These are phyloP conservation scores for Penicillium longicatenatum DNA, from an alignment of 495 filamentous ascomycete species.

Conservation along the genomic window DNA sequence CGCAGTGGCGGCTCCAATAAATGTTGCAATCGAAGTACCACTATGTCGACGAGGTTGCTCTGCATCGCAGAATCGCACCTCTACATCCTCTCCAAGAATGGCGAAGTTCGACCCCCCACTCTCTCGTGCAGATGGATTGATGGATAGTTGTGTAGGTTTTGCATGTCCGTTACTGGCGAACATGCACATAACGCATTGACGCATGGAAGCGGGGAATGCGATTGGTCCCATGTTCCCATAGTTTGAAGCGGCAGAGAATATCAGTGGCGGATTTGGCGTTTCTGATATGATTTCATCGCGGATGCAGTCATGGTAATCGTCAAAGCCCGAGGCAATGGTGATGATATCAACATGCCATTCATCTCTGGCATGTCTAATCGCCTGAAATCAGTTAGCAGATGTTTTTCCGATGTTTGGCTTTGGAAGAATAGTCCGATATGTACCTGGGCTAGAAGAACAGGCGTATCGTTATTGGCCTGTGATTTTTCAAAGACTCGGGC, in stretches of 20 bases:
- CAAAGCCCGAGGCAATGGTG: not conserved
- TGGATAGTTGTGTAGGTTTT: not conserved
- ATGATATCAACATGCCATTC: not conserved
- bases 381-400: not conserved
- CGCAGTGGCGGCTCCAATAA: not conserved
- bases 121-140: not conserved
- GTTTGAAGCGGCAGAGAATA: not conserved
- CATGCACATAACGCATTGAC: not conserved
- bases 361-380: not conserved
- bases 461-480: not conserved
- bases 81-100: not conserved
- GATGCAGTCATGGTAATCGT: not conserved
- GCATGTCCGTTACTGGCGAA: not conserved
- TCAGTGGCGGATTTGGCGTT: not conserved
- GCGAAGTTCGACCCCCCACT: not conserved
- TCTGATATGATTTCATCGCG: not conserved
- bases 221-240: not conserved
- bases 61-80: not conserved
- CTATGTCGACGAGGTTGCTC: not conserved
- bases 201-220: not conserved
- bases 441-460: not conserved
- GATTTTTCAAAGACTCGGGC: not conserved
- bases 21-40: not conserved
- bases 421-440: too few relatives aligned
- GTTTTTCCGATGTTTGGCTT: too few relatives aligned